Percentiles rank a stretch among this genome's conserved stretches.
Evolutionary conservation across 441 rosid genomes (phyloP).

Genomic region (Kokia cookei): DNA sequence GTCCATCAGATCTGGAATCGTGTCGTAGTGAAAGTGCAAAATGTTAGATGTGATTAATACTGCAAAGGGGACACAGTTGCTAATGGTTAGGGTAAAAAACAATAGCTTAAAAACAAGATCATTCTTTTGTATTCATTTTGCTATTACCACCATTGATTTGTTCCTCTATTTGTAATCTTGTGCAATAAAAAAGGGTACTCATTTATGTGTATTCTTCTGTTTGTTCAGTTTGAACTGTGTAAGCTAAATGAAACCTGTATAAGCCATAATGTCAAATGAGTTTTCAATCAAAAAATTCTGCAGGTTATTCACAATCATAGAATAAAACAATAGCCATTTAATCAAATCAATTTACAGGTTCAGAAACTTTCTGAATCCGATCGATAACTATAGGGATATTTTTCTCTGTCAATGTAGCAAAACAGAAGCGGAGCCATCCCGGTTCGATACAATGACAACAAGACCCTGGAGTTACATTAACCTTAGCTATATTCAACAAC

Average conservation of each 20-base stretch:
- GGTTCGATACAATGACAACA: slow-evolving; percentile 92
- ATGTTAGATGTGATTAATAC: slow-evolving; percentile 24
- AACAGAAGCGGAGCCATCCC: slow-evolving; percentile 83
- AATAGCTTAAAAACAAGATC: slow-evolving; percentile 9
- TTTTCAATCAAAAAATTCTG: slow-evolving; percentile 1
- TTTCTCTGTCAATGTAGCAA: slow-evolving; percentile 50
- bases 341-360: slow-evolving; percentile 53
- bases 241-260: too few species aligned
- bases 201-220: not conserved
- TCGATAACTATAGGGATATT: slow-evolving; percentile 56
- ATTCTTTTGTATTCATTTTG: slow-evolving; percentile 53
- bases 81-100: slow-evolving; percentile 11
- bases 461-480: slow-evolving; percentile 79
- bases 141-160: slow-evolving; percentile 19
- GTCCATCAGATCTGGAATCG: slow-evolving; percentile 68
- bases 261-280: not conserved
- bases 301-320: slow-evolving; percentile 1
- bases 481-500: slow-evolving; percentile 59
- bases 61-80: slow-evolving; percentile 24
- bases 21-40: slow-evolving; percentile 28
- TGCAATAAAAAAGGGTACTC: slow-evolving; percentile 34
- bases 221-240: not conserved
- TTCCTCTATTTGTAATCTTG: slow-evolving; percentile 21
- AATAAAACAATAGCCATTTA: slow-evolving; percentile 29
- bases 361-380: slow-evolving; percentile 52